Base-by-base conservation (phyloP, 2,329 filamentous ascomycete genomes). In the Raffaelea albimanens region DNA sequence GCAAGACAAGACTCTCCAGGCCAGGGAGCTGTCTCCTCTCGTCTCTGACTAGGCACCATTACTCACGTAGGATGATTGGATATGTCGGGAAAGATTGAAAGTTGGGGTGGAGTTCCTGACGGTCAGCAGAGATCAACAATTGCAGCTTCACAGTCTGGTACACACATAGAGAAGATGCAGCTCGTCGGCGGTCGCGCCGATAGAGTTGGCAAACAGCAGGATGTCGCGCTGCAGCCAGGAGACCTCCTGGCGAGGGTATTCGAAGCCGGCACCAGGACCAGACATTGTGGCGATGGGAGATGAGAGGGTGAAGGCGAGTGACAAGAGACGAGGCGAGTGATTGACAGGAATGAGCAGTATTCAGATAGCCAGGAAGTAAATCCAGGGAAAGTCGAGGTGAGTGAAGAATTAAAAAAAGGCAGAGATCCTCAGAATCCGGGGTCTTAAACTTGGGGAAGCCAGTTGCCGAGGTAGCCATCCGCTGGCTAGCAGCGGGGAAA, bases 1-100 rank as follows among this genome's bases (percentile, higher is more conserved):
- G 33, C 16, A n/a, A 43, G 11, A 19, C 8, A n/a, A n/a, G n/a
- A n/a, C n/a, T n/a, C n/a, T n/a, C 25, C 25, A 13, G 13, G 25
- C 25, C 13, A 29, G 7, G 13, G 25, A 29, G 7, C 13, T 29
- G 25, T n/a, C 25, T 7, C 25, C 13, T 29, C 13, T 29, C 13
- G 7, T 29, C 25, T 29, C 13, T 29, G 7, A 7, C 13, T 29
- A 7, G 25, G 7, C 13, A 7, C 13, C 13, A 34, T 10, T 19
- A 52, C 78, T 59, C 70, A 85, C 82, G 80, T 40, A 95, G 80
- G 59, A 93, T 79, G 55, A 91, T 75, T 19, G 87, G 80, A 65
- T 94, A 95, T 40, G 89, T 95, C 18, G 90, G 90, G 66, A 96
- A 96, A 58, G 87, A 85, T 52, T 83, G 68, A 64, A 96, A 96